phyloP scores from a whole-genome alignment of 148 eudicot genomes.

The Nepenthes gracilis region DNA sequence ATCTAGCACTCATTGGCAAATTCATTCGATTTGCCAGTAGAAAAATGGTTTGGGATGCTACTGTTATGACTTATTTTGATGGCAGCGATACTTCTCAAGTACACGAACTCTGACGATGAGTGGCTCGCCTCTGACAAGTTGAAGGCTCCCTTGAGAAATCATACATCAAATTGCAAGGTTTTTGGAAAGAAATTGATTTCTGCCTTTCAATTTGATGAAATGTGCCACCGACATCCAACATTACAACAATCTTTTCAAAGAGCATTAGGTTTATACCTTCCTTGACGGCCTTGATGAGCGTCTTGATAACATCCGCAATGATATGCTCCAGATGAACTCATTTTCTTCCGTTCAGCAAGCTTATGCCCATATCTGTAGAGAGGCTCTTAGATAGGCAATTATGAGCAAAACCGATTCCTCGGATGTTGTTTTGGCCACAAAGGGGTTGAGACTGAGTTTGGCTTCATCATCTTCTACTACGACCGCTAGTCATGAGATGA shows the following conservation, averaged over 20 bases:
- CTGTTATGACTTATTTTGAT: slow-evolving; percentile 9
- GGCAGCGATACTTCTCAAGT: slow-evolving; percentile 5
- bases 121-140: neutral
- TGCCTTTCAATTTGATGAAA: neutral
- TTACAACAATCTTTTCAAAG: neutral
- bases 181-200: neutral
- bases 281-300: slow-evolving; percentile 3
- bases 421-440: no score
- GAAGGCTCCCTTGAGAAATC: neutral
- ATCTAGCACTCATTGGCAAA: neutral
- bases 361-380: neutral
- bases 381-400: neutral
- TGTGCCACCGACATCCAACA: slow-evolving; percentile 1
- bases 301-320: slow-evolving; percentile 5
- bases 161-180: slow-evolving; percentile 1
- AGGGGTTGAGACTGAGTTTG: neutral
- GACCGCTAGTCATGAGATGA: neutral
- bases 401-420: no score
- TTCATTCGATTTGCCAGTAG: slow-evolving; percentile 4
- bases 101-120: slow-evolving; percentile 1
- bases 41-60: slow-evolving; percentile 4
- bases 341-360: slow-evolving; percentile 8
- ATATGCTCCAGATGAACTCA: slow-evolving; percentile 1
- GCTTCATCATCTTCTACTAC: neutral
- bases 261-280: slow-evolving; percentile 4